Evolutionary conservation across 2,329 filamentous ascomycete genomes (phyloP), one percentile per base, ranked within the genome.

Genomic region (Berkeleyomyces rouxiae): DNA sequence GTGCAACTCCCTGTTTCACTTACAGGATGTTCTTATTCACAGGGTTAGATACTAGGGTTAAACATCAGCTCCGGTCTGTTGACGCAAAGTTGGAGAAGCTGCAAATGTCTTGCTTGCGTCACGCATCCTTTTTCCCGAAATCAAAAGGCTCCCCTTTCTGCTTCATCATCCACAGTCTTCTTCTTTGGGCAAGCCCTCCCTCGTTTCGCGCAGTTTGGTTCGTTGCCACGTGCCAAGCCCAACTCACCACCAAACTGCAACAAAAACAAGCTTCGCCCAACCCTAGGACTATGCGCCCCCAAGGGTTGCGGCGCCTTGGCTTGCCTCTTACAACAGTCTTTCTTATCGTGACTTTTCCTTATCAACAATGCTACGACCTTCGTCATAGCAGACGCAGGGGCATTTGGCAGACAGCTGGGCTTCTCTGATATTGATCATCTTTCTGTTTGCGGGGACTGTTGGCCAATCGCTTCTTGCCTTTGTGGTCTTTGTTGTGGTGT

Each of bases 321-420:
- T 37, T 59, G 23, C 58, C 40, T 36, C 36, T 59, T 37, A 46
- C 33, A 44, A 16, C 42, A 31, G 16, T 23, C 16, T 51, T 51
- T n/a, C 42, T 59, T 59, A 59, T 59, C 39, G 23, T 59, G 58
- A 59, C n/a, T 47, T 59, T 59, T 40, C 31, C 40, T 59, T 44
- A 47, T 47, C 42, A 16, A 40, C 16, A 1, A 59, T 46, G 44
- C n/a, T 59, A 40, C 42, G 58, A 37, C 37, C 49, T 46, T 59
- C 31, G 40, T 59, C 58, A 59, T 59, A 39, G 39, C 42, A n/a
- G 42, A 47, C 43, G 13, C 4, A 5, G 33, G 7, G 10, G 33
- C 36, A 39, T 37, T 10, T 7, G 33, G 36, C 7, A 55, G 49
- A 55, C 16, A 33, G 37, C 31, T 55, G 11, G 49, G 31, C 49